Percentiles rank a stretch among this genome's conserved stretches.
phyloP scores from a whole-genome alignment of 2,329 filamentous ascomycete species.

The Phialophora tarda region DNA sequence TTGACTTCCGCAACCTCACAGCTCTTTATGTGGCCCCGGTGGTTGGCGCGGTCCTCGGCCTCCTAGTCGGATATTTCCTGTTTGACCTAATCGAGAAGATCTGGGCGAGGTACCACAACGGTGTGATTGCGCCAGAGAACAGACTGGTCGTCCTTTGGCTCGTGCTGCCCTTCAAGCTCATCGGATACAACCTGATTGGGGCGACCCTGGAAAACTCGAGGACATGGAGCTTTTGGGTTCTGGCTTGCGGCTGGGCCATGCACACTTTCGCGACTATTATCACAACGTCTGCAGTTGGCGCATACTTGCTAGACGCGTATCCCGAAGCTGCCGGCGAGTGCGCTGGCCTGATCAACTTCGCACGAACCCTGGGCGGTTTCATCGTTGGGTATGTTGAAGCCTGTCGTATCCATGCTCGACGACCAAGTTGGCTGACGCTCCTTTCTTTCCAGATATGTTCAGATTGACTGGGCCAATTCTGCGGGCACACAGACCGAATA shows the following conservation, averaged over 20 bases:
- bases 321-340: slow-evolving; percentile 59
- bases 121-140: slow-evolving; percentile 62
- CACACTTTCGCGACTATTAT: slow-evolving; percentile 63
- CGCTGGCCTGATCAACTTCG: slow-evolving; percentile 58
- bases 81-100: slow-evolving; percentile 57
- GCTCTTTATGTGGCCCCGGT: slow-evolving; percentile 63
- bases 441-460: slow-evolving; percentile 30
- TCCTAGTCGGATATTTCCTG: slow-evolving; percentile 59
- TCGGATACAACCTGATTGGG: slow-evolving; percentile 45
- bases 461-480: slow-evolving; percentile 57
- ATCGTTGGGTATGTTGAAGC: slow-evolving; percentile 45
- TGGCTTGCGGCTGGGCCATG: slow-evolving; percentile 55
- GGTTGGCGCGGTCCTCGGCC: slow-evolving; percentile 58
- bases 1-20: slow-evolving; percentile 55
- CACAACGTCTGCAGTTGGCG: slow-evolving; percentile 57
- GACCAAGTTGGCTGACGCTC: slow-evolving; percentile 1
- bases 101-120: slow-evolving; percentile 55
- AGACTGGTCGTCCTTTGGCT: slow-evolving; percentile 57
- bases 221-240: slow-evolving; percentile 51
- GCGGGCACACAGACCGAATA: slow-evolving; percentile 52
- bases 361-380: slow-evolving; percentile 54
- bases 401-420: not conserved
- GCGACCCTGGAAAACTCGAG: slow-evolving; percentile 34
- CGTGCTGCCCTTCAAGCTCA: slow-evolving; percentile 54
- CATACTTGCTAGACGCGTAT: slow-evolving; percentile 60